Percentiles rank a stretch among this genome's conserved stretches.
These are phyloP conservation scores for Chlorella sp. DNA, from an alignment of 139 green algal species.

Conservation along the genomic window DNA sequence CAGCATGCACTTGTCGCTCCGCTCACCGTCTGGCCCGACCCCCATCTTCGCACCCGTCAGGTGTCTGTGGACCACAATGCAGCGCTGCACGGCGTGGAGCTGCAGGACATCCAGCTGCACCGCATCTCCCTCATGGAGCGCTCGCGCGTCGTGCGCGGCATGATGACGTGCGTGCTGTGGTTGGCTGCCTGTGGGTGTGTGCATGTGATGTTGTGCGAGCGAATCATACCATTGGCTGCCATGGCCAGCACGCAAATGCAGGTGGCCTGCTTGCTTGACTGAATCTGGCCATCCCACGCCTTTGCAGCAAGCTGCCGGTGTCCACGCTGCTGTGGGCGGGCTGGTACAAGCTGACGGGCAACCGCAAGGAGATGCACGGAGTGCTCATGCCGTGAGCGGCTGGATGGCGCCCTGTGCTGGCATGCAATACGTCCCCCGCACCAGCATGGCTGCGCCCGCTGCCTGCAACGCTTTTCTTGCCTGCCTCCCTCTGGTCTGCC, in stretches of 20 bases:
- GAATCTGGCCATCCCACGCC: no score
- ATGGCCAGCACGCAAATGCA: neutral
- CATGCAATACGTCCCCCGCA: no score
- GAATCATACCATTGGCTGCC: no score
- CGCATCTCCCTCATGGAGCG: slow-evolving; percentile 49
- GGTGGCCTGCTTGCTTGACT: no score
- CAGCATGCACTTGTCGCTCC: no score
- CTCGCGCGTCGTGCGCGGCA: slow-evolving; percentile 34
- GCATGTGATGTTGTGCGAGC: no score
- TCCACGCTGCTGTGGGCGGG: slow-evolving; percentile 25
- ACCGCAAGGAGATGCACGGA: slow-evolving; percentile 44
- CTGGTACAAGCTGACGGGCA: slow-evolving; percentile 40
- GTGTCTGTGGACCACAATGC: slow-evolving; percentile 41
- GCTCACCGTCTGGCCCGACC: no score
- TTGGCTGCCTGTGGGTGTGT: no score
- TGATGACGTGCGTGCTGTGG: slow-evolving; percentile 26
- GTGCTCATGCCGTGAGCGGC: slow-evolving; percentile 47
- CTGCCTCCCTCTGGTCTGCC: neutral
- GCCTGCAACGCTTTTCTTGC: no score
- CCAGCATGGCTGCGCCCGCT: no score
- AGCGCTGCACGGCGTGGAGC: slow-evolving; percentile 21
- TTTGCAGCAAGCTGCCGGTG: slow-evolving; percentile 31
- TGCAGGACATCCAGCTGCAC: slow-evolving; percentile 41
- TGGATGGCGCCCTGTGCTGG: no score
- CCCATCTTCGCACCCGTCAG: neutral